phyloP scores from a whole-genome alignment of 345 rosid species.

The Ceriops decandra region DNA sequence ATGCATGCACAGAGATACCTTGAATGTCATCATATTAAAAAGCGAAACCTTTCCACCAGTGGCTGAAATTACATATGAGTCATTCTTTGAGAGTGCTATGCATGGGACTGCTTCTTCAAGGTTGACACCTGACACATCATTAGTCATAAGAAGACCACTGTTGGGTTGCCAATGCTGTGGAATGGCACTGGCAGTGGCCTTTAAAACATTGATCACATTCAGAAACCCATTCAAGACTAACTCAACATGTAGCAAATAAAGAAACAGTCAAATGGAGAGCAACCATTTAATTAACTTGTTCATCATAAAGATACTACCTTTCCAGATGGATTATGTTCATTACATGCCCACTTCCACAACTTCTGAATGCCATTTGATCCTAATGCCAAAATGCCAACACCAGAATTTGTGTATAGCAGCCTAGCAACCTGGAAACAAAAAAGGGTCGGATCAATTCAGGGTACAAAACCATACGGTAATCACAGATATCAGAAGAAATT shows the following conservation, averaged over 20 bases:
- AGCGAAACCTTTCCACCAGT: constrained; percentile 86
- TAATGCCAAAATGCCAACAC: constrained; percentile 74
- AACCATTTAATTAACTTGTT: neutral
- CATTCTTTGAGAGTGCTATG: constrained; percentile 90
- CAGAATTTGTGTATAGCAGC: constrained; percentile 82
- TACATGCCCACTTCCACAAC: constrained; percentile 74
- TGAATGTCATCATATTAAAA: constrained; percentile 91
- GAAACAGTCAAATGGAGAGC: neutral
- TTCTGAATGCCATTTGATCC: constrained; percentile 74
- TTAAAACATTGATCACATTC: constrained; percentile 20
- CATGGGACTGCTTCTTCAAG: constrained; percentile 82
- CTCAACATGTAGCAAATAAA: neutral
- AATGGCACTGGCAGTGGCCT: constrained; percentile 70
- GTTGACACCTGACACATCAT: constrained; percentile 71
- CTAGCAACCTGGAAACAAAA: constrained; percentile 59
- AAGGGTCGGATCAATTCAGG: constrained; percentile 9
- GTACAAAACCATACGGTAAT: neutral
- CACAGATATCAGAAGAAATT: constrained; percentile 2
- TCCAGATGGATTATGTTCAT: constrained; percentile 75
- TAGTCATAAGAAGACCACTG: constrained; percentile 87
- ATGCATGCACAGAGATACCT: constrained; percentile 37
- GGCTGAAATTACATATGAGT: constrained; percentile 89
- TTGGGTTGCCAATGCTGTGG: constrained; percentile 93
- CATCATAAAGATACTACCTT: constrained; percentile 41
- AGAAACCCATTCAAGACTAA: constrained; percentile 17